Evolutionary conservation across 2,329 filamentous ascomycete genomes (phyloP).

Genomic region (Camptophora hylomeconis): DNA sequence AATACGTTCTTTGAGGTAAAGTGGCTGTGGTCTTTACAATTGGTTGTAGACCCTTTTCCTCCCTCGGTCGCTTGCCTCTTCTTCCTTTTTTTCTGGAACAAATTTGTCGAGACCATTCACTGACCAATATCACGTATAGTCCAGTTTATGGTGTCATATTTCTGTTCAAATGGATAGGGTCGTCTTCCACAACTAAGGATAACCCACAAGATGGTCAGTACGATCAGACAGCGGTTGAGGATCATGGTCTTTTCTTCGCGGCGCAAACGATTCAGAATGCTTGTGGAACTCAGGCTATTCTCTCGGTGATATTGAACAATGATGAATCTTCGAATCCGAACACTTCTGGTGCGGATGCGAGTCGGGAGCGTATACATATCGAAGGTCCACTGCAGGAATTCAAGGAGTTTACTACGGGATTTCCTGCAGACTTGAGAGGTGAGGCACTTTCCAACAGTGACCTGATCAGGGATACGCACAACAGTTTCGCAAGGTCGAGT

Average conservation of each 20-base stretch:
- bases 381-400: constrained; percentile 61
- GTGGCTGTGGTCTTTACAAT: constrained; percentile 9
- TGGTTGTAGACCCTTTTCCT: constrained; percentile 3
- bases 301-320: constrained; percentile 86
- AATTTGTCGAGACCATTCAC: constrained; percentile 4
- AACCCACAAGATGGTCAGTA: constrained; percentile 70
- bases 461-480: constrained; percentile 67
- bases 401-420: constrained; percentile 74
- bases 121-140: constrained; percentile 25
- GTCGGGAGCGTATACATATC: constrained; percentile 44
- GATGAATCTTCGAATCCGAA: constrained; percentile 29
- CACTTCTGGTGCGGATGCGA: constrained; percentile 13
- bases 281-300: constrained; percentile 87
- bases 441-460: constrained; percentile 60
- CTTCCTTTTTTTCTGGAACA: neutral
- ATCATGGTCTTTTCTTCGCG: constrained; percentile 60
- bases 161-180: constrained; percentile 70
- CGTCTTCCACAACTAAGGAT: constrained; percentile 50
- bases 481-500: constrained; percentile 75
- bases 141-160: constrained; percentile 94
- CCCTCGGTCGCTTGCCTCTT: neutral
- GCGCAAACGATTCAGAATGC: constrained; percentile 97
- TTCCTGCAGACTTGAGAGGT: constrained; percentile 63
- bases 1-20: constrained; percentile 30
- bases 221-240: constrained; percentile 60